Base-by-base conservation (phyloP, 768 basidiomycete genomes). In the Amanita thiersii region DNA sequence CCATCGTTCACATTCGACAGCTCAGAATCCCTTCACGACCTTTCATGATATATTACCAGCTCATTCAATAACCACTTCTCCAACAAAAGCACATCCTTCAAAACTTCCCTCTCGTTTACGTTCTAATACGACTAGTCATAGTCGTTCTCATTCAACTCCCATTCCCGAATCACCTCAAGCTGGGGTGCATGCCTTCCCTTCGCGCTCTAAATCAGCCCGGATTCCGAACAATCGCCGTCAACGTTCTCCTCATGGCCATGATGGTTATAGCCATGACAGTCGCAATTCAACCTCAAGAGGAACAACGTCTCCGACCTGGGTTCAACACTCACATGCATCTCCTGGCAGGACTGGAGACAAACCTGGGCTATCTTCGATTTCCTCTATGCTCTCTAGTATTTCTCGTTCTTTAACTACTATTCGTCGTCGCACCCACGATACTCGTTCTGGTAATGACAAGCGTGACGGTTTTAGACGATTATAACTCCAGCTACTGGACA, bases 31-130 rank as follows among this genome's bases (percentile, higher is more conserved):
- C 1, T 46, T 56, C 28, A 52, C 58, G 34, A 68, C 70, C 3
- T 76, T 76, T 48, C 58, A 59, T 28, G 70, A 75, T 29, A 66
- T 77, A 14, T 57, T 77, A 7, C 70, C 75, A 1, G 40, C 66
- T 3, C 50, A 59, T 5, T 57, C 65, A n/a, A 74, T 77, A 43
- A 61, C 72, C 2, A 54, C 68, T 0, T 59, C 69, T 17, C 43
- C 35, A 17, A 42, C 32, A 14, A 25, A 17, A 11, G 11, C 32
- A 5, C 56, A 58, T 20, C 57, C 62, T 4, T 41, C 45, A 12
- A 46, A 53, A 12, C 41, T 32, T 17, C 33, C 14, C 41, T 33
- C 15, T 19, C 43, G 34, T 21, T 40, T 9, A 28, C 18, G 42
- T 10, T 25, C 38, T 2, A 20, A 46, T 23, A 46, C 44, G 39